Evolutionary conservation across 768 basidiomycete species (phyloP), one percentile per base, ranked within the genome.

Genomic region (Mrakia hoshinonis): DNA sequence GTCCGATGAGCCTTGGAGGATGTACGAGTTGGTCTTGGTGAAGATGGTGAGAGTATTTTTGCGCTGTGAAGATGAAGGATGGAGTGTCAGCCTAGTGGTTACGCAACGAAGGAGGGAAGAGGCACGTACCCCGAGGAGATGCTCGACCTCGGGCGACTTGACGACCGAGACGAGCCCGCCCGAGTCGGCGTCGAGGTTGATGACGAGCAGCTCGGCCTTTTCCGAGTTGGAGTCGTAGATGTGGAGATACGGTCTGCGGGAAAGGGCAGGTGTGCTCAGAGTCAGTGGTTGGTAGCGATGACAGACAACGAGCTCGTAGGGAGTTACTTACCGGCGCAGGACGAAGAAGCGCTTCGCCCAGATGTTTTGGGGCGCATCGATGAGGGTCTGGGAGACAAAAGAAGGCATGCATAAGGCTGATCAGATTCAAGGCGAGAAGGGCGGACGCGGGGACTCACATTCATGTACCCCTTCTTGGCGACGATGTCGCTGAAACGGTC

Each of bases 291-390:
- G n/a, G n/a, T n/a, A n/a, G n/a, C n/a, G n/a, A n/a, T n/a, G n/a
- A n/a, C n/a, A n/a, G n/a, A n/a, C n/a, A n/a, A n/a, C n/a, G n/a
- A n/a, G n/a, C n/a, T n/a, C n/a, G n/a, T n/a, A n/a, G n/a, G n/a
- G n/a, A n/a, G n/a, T n/a, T n/a, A 74, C 79, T 38, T 75, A 92
- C 93, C 92, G 85, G 78, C 87, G 85, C 12, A 98, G 83, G 20
- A 93, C 89, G 78, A 93, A 92, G 87, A 89, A 93, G 68, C 87
- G 82, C 77, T 84, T 86, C 76, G 86, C 85, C 96, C 96, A 99
- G 38, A 81, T 79, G 76, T 92, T 86, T 76, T 85, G 86, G 52
- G 84, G 85, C 13, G 93, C 90, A 78, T 98, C 88, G 34, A 83
- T 85, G 75, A 97, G 83, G 73, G 94, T 84, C 81, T 88, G 81